These are phyloP conservation scores for Rhizoctonia solani DNA, from an alignment of 1,284 basidiomycete genomes.

Conservation along the genomic window DNA sequence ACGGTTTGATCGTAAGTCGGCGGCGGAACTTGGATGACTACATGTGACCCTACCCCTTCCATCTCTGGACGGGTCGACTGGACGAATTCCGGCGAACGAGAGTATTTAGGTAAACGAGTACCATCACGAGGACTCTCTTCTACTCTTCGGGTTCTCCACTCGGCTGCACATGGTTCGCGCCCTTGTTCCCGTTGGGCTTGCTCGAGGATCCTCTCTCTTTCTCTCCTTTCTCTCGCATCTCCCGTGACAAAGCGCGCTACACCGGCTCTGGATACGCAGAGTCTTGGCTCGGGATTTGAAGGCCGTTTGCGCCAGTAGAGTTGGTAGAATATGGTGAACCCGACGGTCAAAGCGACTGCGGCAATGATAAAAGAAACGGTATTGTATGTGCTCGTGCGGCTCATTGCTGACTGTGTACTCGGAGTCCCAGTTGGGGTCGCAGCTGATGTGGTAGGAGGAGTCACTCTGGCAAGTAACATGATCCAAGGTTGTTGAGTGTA, in stretches of 20 bases:
- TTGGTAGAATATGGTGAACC: slow-evolving; percentile 10
- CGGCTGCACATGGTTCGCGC: not conserved
- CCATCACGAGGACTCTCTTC: not conserved
- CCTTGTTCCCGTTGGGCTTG: slow-evolving; percentile 9
- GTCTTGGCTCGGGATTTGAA: not conserved
- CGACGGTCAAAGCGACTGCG: not conserved
- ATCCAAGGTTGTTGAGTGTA: not conserved
- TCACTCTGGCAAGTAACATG: slow-evolving; percentile 23
- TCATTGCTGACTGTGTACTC: not conserved
- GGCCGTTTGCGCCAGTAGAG: slow-evolving; percentile 24
- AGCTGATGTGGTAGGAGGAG: not conserved
- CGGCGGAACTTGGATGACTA: slow-evolving; percentile 8
- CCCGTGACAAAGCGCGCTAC: not conserved
- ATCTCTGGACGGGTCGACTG: not conserved
- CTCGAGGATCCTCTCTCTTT: slow-evolving; percentile 22
- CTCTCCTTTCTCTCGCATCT: not conserved
- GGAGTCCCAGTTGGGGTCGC: not conserved
- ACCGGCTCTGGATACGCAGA: slow-evolving; percentile 22
- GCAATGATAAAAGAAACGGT: slow-evolving; percentile 4
- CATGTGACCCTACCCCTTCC: not conserved
- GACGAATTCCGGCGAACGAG: not conserved
- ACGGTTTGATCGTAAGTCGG: slow-evolving; percentile 18
- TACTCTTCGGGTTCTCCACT: slow-evolving; percentile 11
- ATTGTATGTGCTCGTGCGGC: not conserved
- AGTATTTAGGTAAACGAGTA: slow-evolving; percentile 6